Conservation (phyloP, 352 stramenopile species). For the Thraustochytrium sp. region DNA sequence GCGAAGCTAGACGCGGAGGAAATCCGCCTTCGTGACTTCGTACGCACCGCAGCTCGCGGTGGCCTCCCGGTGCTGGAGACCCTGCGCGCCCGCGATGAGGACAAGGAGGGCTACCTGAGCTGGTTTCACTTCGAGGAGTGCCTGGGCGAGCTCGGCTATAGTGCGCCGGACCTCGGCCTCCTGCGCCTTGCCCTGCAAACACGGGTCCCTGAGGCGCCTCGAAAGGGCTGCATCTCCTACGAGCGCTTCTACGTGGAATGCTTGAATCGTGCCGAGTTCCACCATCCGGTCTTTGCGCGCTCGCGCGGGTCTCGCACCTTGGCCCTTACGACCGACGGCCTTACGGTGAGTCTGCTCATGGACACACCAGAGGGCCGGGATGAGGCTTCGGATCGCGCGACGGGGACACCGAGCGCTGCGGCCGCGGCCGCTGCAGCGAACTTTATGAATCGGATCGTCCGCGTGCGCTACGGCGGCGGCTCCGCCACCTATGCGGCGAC, state of each 20-base stretch:
- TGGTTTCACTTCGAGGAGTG: slow-evolving; percentile 8
- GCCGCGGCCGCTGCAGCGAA: neutral
- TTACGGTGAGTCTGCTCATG: neutral
- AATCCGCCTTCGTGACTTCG: neutral
- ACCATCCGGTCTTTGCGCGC: neutral
- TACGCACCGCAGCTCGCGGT: neutral
- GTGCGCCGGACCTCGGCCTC: neutral
- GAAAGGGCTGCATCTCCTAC: neutral
- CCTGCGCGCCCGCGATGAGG: neutral
- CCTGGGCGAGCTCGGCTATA: neutral
- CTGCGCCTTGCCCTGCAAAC: neutral
- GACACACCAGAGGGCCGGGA: neutral
- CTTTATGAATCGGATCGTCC: neutral
- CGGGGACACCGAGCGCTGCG: neutral
- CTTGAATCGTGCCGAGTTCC: slow-evolving; percentile 6
- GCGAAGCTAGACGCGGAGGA: neutral
- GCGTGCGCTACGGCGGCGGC: slow-evolving; percentile 14
- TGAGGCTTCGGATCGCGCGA: neutral
- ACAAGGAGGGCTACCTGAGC: neutral
- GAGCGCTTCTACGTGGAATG: neutral
- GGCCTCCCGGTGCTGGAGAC: slow-evolving; percentile 14
- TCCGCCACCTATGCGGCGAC: neutral
- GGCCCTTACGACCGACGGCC: neutral
- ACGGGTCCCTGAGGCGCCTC: neutral
- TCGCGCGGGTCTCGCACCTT: neutral